phyloP scores from a whole-genome alignment of 352 stramenopile species.

The Phytophthora macrochlamydospora region DNA sequence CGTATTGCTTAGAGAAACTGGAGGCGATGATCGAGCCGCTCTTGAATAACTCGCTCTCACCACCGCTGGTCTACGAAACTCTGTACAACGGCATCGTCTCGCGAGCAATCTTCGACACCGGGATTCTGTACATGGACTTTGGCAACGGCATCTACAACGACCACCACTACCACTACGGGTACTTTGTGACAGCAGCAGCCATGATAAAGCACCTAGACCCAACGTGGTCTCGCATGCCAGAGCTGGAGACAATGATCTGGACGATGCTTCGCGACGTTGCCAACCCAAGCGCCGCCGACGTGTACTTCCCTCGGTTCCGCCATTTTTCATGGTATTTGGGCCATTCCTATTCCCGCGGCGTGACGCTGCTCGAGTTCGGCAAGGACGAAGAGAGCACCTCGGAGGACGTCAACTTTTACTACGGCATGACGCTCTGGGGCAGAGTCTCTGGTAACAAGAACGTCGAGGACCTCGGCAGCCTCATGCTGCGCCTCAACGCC shows the following conservation, averaged over 20 bases:
- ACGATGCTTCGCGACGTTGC: conserved; percentile 75
- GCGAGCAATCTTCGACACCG: conserved; percentile 48
- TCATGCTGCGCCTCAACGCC: conserved; percentile 78
- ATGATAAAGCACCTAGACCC: conserved; percentile 72
- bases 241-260: conserved; percentile 67
- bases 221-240: conserved; percentile 52
- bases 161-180: conserved; percentile 85
- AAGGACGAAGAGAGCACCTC: conserved; percentile 82
- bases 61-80: conserved; percentile 69
- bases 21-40: conserved; percentile 60
- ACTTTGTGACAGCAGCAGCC: conserved; percentile 67
- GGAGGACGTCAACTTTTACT: conserved; percentile 84
- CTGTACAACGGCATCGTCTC: conserved; percentile 65
- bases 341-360: conserved; percentile 76
- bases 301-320: conserved; percentile 68
- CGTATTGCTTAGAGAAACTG: conserved; percentile 62
- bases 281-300: conserved; percentile 58
- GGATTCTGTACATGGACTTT: conserved; percentile 65
- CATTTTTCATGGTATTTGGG: conserved; percentile 83
- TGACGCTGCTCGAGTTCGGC: conserved; percentile 58
- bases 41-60: conserved; percentile 56
- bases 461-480: conserved; percentile 70
- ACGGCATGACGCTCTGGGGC: conserved; percentile 82
- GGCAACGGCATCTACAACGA: conserved; percentile 86
- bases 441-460: conserved; percentile 54